These are phyloP conservation scores for Scheffersomyces parashehatae DNA, from an alignment of 1,139 yeast species.

Conservation along the genomic window DNA sequence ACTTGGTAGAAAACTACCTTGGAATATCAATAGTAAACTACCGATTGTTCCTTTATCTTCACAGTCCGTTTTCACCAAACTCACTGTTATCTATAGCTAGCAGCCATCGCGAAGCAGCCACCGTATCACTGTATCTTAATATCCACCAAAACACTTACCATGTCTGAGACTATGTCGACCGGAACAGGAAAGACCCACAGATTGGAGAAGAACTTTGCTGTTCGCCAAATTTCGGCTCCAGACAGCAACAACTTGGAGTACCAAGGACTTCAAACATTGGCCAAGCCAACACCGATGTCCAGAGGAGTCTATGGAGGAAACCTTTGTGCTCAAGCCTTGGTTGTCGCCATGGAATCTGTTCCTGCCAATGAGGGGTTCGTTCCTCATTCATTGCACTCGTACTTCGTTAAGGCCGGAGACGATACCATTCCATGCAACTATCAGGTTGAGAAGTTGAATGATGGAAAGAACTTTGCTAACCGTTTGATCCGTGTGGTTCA, in stretches of 20 bases:
- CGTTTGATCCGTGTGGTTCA: slow-evolving; percentile 32
- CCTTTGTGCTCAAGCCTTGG: slow-evolving; percentile 41
- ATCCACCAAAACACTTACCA: neutral
- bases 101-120: no score
- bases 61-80: no score
- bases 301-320: slow-evolving; percentile 48
- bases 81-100: no score
- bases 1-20: no score
- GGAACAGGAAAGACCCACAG: neutral
- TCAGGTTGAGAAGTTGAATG: slow-evolving; percentile 31
- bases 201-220: slow-evolving; percentile 10
- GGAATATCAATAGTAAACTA: no score
- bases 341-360: slow-evolving; percentile 40
- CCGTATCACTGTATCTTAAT: no score
- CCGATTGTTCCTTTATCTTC: no score
- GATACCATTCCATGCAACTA: slow-evolving; percentile 30
- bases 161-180: neutral
- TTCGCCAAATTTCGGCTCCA: slow-evolving; percentile 8
- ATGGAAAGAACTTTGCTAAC: slow-evolving; percentile 36
- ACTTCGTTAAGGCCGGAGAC: slow-evolving; percentile 41
- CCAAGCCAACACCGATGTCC: slow-evolving; percentile 31
- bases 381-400: slow-evolving; percentile 47
- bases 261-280: slow-evolving; percentile 32
- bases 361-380: slow-evolving; percentile 28
- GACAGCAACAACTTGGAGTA: slow-evolving; percentile 18